phyloP scores from a whole-genome alignment of 345 rosid species.

The Toxicodendron radicans region DNA sequence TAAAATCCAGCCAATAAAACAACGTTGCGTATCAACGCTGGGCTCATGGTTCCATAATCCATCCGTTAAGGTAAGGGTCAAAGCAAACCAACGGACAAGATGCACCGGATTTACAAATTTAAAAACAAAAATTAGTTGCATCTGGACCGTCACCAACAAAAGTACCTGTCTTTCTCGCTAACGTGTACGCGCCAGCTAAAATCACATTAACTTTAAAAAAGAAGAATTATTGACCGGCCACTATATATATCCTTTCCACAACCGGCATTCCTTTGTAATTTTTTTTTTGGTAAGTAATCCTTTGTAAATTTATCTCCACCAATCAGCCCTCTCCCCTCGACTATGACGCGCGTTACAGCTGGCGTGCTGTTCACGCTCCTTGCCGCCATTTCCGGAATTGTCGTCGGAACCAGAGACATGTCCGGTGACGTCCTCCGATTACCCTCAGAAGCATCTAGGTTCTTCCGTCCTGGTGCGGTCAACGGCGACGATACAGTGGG shows the following conservation, averaged over 20 bases:
- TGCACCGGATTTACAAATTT: neutral
- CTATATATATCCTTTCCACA: neutral
- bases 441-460: slow-evolving; percentile 67
- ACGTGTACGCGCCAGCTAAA: neutral
- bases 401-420: slow-evolving; percentile 35
- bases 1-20: no score
- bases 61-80: no score
- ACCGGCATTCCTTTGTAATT: no score
- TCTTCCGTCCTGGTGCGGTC: slow-evolving; percentile 39
- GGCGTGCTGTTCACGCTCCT: slow-evolving; percentile 37
- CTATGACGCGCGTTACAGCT: slow-evolving; percentile 35
- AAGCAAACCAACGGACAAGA: neutral
- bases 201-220: neutral
- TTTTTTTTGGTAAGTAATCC: no score
- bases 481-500: slow-evolving; percentile 40
- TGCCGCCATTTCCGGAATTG: slow-evolving; percentile 25
- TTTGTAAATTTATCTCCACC: neutral
- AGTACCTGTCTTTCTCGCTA: neutral
- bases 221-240: neutral
- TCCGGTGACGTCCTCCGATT: slow-evolving; percentile 48
- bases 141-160: neutral
- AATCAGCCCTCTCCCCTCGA: neutral
- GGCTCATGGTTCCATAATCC: no score
- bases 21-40: no score
- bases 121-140: neutral